Conservation (phyloP, 306 rosid genomes). For the Pyrus betulifolia region DNA sequence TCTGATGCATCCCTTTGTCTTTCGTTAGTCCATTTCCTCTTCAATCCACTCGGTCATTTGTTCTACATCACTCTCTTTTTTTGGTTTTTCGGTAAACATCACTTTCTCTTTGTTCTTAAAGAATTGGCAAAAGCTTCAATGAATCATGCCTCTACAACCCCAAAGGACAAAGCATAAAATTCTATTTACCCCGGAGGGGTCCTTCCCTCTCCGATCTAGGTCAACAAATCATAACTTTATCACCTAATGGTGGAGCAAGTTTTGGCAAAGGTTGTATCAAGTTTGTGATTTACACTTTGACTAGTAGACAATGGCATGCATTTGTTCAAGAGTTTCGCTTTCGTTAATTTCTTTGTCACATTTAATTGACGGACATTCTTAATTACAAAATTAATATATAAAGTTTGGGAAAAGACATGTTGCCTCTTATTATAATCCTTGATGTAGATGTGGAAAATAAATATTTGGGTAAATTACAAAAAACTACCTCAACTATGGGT, state of each 20-base stretch:
- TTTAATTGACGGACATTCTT: background rate
- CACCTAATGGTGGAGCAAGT: background rate
- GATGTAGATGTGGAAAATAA: background rate
- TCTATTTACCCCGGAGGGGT: background rate
- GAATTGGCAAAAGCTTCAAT: background rate
- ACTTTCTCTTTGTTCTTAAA: background rate
- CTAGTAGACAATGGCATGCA: background rate
- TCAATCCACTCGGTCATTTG: too few relatives aligned
- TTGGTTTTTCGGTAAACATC: too few relatives aligned
- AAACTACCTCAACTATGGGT: too few relatives aligned
- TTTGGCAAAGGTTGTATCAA: background rate
- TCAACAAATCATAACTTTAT: background rate
- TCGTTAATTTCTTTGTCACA: background rate
- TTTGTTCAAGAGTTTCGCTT: background rate
- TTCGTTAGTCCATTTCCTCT: too few relatives aligned
- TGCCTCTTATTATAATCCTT: background rate
- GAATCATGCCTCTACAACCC: background rate
- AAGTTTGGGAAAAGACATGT: background rate
- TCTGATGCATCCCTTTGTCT: too few relatives aligned
- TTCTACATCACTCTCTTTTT: too few relatives aligned
- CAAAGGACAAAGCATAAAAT: background rate
- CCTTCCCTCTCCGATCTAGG: background rate
- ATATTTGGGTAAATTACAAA: too few relatives aligned
- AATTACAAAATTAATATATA: background rate
- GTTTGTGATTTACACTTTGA: background rate